phyloP scores from a whole-genome alignment of 345 rosid genomes.

The Syzygium oleosum region DNA sequence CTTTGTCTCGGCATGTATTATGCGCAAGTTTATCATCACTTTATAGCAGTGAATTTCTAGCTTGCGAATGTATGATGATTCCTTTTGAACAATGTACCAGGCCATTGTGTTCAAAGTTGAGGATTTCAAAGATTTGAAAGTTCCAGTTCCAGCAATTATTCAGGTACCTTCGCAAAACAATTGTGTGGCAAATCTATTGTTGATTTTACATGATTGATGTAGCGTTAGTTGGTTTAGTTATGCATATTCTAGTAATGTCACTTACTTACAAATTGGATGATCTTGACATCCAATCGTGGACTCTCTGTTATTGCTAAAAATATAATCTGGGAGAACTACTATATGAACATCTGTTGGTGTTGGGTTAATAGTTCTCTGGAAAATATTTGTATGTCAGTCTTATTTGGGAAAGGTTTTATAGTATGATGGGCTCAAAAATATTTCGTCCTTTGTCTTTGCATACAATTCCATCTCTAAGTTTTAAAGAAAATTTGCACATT shows the following conservation, averaged over 20 bases:
- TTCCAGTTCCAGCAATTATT: conserved; percentile 86
- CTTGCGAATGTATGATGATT: background rate
- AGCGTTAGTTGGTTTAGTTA: background rate
- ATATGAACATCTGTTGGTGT: background rate
- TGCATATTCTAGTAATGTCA: background rate
- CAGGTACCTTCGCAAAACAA: conserved; percentile 37
- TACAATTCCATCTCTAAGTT: background rate
- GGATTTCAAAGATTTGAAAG: conserved; percentile 59
- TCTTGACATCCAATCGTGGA: background rate
- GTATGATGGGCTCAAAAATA: background rate
- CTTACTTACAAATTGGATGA: background rate
- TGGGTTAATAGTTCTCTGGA: background rate
- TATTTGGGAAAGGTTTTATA: background rate
- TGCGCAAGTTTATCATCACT: background rate
- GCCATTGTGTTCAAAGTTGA: conserved; percentile 71
- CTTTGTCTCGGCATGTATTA: background rate
- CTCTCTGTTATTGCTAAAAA: background rate
- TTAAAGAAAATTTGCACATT: background rate
- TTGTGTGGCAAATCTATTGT: background rate
- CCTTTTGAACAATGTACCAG: conserved; percentile 19
- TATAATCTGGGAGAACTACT: background rate
- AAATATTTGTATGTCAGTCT: background rate
- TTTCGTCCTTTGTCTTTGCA: background rate
- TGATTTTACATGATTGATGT: background rate
- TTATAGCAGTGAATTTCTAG: background rate